These are phyloP conservation scores for Avena eriantha DNA, from an alignment of 176 grass and related monocot genomes.

Conservation along the genomic window DNA sequence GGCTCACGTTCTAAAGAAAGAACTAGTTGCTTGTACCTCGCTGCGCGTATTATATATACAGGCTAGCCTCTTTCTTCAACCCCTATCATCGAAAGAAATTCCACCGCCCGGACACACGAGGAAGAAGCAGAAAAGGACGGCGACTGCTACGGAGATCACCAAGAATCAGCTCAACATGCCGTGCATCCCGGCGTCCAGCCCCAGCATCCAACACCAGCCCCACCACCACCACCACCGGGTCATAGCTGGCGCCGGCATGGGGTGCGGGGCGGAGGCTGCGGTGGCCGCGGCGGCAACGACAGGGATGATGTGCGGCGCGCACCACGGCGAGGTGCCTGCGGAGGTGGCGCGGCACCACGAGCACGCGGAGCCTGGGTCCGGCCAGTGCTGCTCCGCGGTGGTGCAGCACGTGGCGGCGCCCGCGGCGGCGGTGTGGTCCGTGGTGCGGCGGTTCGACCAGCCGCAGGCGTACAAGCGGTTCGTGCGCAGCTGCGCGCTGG, in stretches of 20 bases:
- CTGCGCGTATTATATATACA: slow-evolving; percentile 48
- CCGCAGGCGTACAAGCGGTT: slow-evolving; percentile 95
- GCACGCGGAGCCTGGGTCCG: slow-evolving; percentile 51
- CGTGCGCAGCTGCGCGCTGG: slow-evolving; percentile 80
- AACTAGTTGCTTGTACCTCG: slow-evolving; percentile 44
- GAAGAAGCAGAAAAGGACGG: not conserved
- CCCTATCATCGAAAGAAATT: slow-evolving; percentile 45
- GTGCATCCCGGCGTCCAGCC: slow-evolving; percentile 65
- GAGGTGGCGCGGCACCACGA: slow-evolving; percentile 85
- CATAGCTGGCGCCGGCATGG: slow-evolving; percentile 29
- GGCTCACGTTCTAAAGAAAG: slow-evolving; percentile 33
- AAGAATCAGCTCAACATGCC: slow-evolving; percentile 58
- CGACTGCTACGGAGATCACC: not conserved
- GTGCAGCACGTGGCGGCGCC: slow-evolving; percentile 86
- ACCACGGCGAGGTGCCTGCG: slow-evolving; percentile 60
- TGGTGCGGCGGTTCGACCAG: slow-evolving; percentile 91
- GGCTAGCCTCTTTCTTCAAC: slow-evolving; percentile 30
- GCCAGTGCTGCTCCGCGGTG: slow-evolving; percentile 87
- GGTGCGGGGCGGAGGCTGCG: slow-evolving; percentile 42
- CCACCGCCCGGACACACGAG: slow-evolving; percentile 1
- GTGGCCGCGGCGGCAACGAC: not conserved
- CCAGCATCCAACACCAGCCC: slow-evolving; percentile 56
- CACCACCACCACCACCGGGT: slow-evolving; percentile 59
- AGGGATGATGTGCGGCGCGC: slow-evolving; percentile 42
- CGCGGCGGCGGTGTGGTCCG: slow-evolving; percentile 76